Base-by-base conservation (phyloP, 108 stramenopile species). In the Cyclotella baltica region DNA sequence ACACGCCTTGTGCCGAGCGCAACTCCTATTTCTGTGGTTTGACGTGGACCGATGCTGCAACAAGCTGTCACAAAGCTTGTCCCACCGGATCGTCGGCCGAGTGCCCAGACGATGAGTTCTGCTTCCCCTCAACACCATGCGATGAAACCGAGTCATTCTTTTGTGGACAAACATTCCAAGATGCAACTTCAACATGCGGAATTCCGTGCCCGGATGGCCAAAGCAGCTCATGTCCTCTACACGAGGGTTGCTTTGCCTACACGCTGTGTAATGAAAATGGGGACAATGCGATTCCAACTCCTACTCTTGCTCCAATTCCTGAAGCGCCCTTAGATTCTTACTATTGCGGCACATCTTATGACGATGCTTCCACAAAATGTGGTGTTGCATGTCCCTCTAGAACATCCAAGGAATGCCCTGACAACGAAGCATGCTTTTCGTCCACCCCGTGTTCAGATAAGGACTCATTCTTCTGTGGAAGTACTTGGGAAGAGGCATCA, bases 391-490 rank as follows among this genome's bases (percentile, higher is more conserved):
- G 93, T 81, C 93, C 93, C 20, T 72, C 73, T 62, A 90, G 87
- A 38, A 65, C 68, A 62, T 66, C 88, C 10, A 56, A 53, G 8
- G 88, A 89, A 22, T 94, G 93, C 75, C 90, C 93, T 0, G 77
- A 79, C 28, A 85, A 72, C 33, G 73, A 89, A 77, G 81, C 67
- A 28, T 94, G 93, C 66, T 92, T 85, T 77, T 88, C 93, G 40
- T 87, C 90, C 62, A 92, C 91, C 0, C 86, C 93, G 2, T 92
- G 93, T 67, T 83, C 88, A 67, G 67, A 78, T 48, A 78, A 64
- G 46, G 77, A 62, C 20, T 72, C 77, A 0, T 78, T 78, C 48
- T 83, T 83, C 66, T 83, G 82, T 68, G 82, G 82, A n/a, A 48
- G 0, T 22, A 77, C 75, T 16, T 83, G 82, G 82, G 82, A 83